phyloP scores from a whole-genome alignment of 2,329 filamentous ascomycete genomes.

The Phialophora macrospora region DNA sequence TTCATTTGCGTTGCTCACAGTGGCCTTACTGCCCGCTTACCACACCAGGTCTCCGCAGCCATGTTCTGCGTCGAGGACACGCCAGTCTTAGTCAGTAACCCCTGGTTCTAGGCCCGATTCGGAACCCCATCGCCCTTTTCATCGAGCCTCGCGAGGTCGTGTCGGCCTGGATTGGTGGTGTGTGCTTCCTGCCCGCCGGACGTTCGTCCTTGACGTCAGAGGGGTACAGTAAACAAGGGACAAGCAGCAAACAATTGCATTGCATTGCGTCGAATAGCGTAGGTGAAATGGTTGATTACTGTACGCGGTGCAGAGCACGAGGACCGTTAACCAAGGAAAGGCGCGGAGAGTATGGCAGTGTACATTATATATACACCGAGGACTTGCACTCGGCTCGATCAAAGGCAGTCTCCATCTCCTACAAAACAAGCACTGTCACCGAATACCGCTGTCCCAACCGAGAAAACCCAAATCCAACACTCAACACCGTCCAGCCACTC shows the following conservation, averaged over 20 bases:
- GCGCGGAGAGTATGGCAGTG: neutral
- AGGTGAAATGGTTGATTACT: constrained; percentile 1
- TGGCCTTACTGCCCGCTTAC: constrained; percentile 12
- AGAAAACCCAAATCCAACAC: neutral
- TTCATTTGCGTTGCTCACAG: constrained; percentile 12
- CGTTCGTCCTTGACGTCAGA: constrained; percentile 1
- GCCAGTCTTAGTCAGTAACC: constrained; percentile 10
- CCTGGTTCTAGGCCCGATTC: constrained; percentile 4
- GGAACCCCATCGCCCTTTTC: constrained; percentile 13
- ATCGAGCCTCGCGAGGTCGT: constrained; percentile 8
- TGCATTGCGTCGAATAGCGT: neutral
- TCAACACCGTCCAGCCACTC: neutral
- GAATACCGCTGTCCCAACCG: neutral
- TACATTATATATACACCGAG: neutral
- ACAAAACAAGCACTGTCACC: neutral
- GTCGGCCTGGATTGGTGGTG: neutral
- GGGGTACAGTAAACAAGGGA: neutral
- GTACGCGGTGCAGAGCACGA: neutral
- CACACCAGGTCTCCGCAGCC: constrained; percentile 10
- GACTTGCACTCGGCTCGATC: neutral
- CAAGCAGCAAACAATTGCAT: neutral
- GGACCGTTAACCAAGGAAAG: neutral
- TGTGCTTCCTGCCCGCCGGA: neutral
- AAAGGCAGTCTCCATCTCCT: neutral
- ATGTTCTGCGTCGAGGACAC: neutral